A percentile compares a stretch with the other conserved stretches of the same genome.
Conservation (phyloP, 2,329 filamentous ascomycete genomes). For the Aspergillus vadensis region DNA sequence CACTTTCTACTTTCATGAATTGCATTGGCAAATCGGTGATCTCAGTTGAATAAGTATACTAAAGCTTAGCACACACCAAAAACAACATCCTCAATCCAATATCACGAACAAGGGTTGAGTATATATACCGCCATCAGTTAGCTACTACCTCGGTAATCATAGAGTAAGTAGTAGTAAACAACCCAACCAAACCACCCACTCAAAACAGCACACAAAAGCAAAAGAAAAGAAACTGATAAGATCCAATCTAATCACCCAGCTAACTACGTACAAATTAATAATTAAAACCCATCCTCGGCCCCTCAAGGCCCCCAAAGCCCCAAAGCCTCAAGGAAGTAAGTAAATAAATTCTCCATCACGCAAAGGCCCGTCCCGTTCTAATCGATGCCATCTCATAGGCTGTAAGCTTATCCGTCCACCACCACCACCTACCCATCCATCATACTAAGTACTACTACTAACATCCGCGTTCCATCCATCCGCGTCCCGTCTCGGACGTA, state of each 20-base stretch:
- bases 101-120: too few relatives aligned
- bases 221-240: neutral
- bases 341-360: neutral
- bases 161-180: neutral
- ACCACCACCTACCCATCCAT: too few relatives aligned
- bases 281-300: neutral
- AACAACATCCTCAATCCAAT: too few relatives aligned
- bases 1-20: too few relatives aligned
- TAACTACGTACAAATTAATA: neutral
- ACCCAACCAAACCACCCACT: neutral
- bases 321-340: too few relatives aligned
- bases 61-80: too few relatives aligned
- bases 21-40: too few relatives aligned
- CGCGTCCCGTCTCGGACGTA: slow-evolving; percentile 22
- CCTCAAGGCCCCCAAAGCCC: neutral
- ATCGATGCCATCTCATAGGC: neutral
- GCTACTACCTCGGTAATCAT: too few relatives aligned
- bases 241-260: neutral
- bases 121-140: too few relatives aligned
- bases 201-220: neutral
- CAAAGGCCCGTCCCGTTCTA: neutral
- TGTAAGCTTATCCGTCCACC: too few relatives aligned
- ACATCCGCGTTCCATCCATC: slow-evolving; percentile 8
- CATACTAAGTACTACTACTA: too few relatives aligned
- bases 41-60: too few relatives aligned